These are phyloP conservation scores for Tolypocladium ophioglossoides DNA, from an alignment of 2,329 filamentous ascomycete species.

Conservation along the genomic window DNA sequence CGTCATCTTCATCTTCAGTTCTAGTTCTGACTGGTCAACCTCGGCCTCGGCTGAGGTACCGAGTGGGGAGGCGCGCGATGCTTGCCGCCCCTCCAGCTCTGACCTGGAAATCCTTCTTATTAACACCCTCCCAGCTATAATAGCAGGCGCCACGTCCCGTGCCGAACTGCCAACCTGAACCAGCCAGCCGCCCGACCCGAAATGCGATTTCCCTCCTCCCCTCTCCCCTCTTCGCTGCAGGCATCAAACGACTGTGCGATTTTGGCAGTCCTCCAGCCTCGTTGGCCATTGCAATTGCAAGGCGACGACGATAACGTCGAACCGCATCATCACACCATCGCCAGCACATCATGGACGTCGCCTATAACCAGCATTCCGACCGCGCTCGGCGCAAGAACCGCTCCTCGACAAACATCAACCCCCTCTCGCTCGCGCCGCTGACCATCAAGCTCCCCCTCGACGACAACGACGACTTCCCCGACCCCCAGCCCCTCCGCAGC, in stretches of 20 bases:
- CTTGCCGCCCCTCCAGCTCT: background rate
- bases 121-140: background rate
- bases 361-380: conserved; percentile 49
- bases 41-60: background rate
- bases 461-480: conserved; percentile 37
- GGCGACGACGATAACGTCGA: background rate
- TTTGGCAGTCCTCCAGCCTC: background rate
- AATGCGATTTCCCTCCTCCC: background rate
- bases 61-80: background rate
- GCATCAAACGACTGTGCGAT: background rate
- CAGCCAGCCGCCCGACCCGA: background rate
- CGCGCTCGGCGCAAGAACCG: conserved; percentile 47
- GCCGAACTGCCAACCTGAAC: background rate
- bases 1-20: background rate
- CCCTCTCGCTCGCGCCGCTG: conserved; percentile 53
- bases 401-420: conserved; percentile 47
- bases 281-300: background rate
- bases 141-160: background rate
- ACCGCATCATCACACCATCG: background rate
- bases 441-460: conserved; percentile 49
- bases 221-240: background rate
- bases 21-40: background rate
- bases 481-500: conserved; percentile 16
- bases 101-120: background rate
- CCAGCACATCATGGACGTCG: conserved; percentile 37